Evolutionary conservation across 2,329 filamentous ascomycete species (phyloP).

Genomic region (Zymoseptoria crescenta): DNA sequence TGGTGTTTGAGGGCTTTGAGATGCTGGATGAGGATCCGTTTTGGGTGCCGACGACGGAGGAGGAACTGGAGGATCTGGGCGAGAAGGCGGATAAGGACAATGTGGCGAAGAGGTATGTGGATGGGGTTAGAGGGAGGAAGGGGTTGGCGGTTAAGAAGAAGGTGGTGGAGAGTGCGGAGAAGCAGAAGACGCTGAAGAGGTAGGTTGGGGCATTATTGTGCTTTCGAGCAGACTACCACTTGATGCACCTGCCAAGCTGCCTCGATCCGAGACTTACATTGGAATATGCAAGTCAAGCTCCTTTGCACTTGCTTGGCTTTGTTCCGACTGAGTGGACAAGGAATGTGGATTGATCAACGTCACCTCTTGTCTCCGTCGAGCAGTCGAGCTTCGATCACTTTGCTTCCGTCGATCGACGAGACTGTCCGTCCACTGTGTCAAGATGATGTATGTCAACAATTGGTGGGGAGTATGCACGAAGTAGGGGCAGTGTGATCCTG

Average conservation of each 20-base stretch:
- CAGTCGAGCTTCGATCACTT: not conserved
- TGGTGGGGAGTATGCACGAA: not conserved
- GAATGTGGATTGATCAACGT: not conserved
- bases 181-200: conserved; percentile 69
- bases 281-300: not conserved
- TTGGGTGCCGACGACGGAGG: conserved; percentile 95
- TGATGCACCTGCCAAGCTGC: too few relatives aligned
- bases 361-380: not conserved
- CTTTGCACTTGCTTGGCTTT: not conserved
- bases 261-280: not conserved
- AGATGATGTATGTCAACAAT: not conserved
- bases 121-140: conserved; percentile 77
- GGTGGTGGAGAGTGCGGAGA: conserved; percentile 76
- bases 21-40: conserved; percentile 92
- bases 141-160: conserved; percentile 71
- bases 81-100: conserved; percentile 92
- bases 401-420: not conserved
- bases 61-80: conserved; percentile 91
- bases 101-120: conserved; percentile 93
- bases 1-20: conserved; percentile 89
- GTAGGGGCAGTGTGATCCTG: not conserved
- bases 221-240: too few relatives aligned
- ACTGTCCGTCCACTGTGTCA: not conserved
- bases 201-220: conserved; percentile 19
- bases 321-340: not conserved